Percentiles rank a stretch among this genome's conserved stretches.
phyloP scores from a whole-genome alignment of 257 asterid species.

The Euphrasia confusa region DNA sequence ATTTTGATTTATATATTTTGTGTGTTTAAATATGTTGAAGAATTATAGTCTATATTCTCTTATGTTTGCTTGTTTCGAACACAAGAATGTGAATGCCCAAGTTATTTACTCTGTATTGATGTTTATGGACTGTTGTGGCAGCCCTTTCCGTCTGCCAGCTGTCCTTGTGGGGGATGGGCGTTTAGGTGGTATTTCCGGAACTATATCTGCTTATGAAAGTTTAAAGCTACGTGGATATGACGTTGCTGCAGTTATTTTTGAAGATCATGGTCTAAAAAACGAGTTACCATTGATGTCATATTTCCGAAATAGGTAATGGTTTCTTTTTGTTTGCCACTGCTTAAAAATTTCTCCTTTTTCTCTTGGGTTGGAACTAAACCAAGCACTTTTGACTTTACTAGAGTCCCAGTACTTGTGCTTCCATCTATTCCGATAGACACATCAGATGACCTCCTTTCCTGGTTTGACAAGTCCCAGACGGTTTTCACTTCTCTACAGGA shows the following conservation, averaged over 20 bases:
- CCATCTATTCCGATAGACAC: conserved; percentile 77
- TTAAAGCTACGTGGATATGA: conserved; percentile 89
- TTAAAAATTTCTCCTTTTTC: not conserved
- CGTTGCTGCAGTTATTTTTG: conserved; percentile 77
- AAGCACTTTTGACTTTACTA: conserved; percentile 27
- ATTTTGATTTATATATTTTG: conserved; percentile 11
- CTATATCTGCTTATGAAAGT: conserved; percentile 93
- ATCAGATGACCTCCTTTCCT: conserved; percentile 68
- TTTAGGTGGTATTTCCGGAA: conserved; percentile 96
- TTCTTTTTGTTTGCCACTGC: conserved; percentile 13
- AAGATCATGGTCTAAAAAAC: conserved; percentile 81
- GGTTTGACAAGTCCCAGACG: conserved; percentile 69
- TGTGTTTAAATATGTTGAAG: conserved; percentile 6
- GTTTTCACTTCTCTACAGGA: conserved; percentile 73
- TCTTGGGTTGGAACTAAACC: not conserved
- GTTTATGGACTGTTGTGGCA: conserved; percentile 35
- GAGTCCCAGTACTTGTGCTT: conserved; percentile 87
- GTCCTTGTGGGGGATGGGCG: conserved; percentile 96
- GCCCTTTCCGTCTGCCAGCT: conserved; percentile 92
- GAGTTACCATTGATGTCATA: conserved; percentile 72
- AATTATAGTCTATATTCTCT: not conserved
- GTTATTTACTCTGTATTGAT: conserved; percentile 16
- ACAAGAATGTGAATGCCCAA: not conserved
- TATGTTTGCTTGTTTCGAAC: conserved; percentile 13
- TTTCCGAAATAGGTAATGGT: conserved; percentile 56